Base-by-base conservation (phyloP, 306 rosid genomes). In the Lupinus albus region DNA sequence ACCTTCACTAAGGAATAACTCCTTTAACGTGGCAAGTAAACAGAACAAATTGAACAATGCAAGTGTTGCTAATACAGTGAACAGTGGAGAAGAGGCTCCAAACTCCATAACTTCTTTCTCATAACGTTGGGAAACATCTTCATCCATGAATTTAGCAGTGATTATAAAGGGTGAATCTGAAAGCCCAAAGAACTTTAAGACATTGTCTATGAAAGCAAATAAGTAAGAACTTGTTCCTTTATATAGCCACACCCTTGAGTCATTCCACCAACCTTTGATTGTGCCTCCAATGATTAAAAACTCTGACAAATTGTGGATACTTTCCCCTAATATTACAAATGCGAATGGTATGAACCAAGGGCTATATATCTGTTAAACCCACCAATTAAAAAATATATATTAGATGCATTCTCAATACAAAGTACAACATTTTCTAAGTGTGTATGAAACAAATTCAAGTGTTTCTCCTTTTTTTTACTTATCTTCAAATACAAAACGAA, bases 221-320 rank as follows among this genome's bases (percentile, higher is more conserved):
- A 84, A 71, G 70, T 81, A 92, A 60, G 93, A 84, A 66, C 85
- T 80, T 69, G 86, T 69, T 79, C 95, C 75, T 79, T 87, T 89
- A 81, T 89, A 92, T 0, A 92, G 80, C 89, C 98, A 86, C 2
- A 92, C 89, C 7, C 95, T 33, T 38, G 75, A 84, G 0, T 88
- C 87, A 78, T 92, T 89, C 98, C 96, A 92, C 98, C 96, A 92
- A 2, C 95, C 95, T 13, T 75, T 39, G 14, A 80, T 13, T 59
- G 95, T 92, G 39, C 96, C 96, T 13, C 88, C 91, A 70, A 30
- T 57, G 70, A 76, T 68, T 49, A 84, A 17, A 72, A 87, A 89
- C 81, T 89, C 96, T 7, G 74, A 64, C 14, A 89, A 68, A 75
- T 85, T 78, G 39, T 65, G 79, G 10, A 49, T 67, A 46, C 72